Evolutionary conservation across 2,329 filamentous ascomycete species (phyloP).

Genomic region (Penicillium sp.): DNA sequence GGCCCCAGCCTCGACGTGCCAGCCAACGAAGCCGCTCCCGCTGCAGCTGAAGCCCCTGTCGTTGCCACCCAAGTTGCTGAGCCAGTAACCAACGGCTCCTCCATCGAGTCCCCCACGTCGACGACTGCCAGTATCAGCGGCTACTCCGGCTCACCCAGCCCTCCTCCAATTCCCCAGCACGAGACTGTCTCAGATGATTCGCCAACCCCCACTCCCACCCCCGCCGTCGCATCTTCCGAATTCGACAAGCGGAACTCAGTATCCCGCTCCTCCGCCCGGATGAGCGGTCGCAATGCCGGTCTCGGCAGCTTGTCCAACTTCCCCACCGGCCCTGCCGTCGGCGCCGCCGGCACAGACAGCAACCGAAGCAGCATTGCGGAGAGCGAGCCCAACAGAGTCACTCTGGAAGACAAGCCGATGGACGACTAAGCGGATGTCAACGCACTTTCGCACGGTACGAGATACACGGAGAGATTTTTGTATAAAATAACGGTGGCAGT

Average conservation of each 20-base stretch:
- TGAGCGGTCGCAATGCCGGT: conserved; percentile 50
- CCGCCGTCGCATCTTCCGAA: conserved; percentile 26
- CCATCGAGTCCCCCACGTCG: conserved; percentile 34
- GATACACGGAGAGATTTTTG: background rate
- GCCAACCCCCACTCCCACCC: conserved; percentile 36
- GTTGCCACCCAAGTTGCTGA: conserved; percentile 31
- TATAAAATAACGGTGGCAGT: conserved; percentile 1
- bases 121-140: conserved; percentile 22
- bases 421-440: conserved; percentile 58
- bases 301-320: conserved; percentile 45
- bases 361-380: conserved; percentile 40
- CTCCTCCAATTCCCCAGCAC: conserved; percentile 32
- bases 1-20: conserved; percentile 82
- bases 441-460: background rate
- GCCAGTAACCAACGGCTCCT: conserved; percentile 46
- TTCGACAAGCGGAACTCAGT: conserved; percentile 68
- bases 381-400: conserved; percentile 56
- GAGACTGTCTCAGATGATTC: conserved; percentile 36
- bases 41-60: conserved; percentile 34
- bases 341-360: conserved; percentile 31
- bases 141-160: conserved; percentile 30
- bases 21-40: conserved; percentile 53
- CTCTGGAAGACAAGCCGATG: conserved; percentile 75
- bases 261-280: conserved; percentile 53
- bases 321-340: conserved; percentile 21